Base-by-base conservation (phyloP, 306 rosid genomes). In the Glycyrrhiza uralensis region DNA sequence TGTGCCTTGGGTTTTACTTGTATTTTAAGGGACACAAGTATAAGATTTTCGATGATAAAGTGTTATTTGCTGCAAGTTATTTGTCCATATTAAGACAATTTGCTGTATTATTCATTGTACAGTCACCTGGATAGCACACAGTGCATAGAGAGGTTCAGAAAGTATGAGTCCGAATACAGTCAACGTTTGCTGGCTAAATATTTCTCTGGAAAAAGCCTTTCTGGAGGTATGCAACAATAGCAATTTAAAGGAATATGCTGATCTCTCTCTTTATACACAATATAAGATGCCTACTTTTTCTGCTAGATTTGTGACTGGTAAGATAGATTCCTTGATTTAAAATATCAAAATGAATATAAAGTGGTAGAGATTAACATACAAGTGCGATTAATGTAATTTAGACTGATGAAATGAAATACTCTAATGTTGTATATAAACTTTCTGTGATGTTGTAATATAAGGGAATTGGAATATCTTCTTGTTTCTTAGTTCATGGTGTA, bases 121-220 rank as follows among this genome's bases (percentile, higher is more conserved):
- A 84, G 88, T 77, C 79, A 84, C 54, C 68, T 84, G 79, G 85
- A 80, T 50, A 74, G 85, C 64, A 30, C 69, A 5, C 76, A 74
- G 29, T 80, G 51, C 76, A 64, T 73, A 57, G 83, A 74, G 62
- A 80, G 88, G 28, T 77, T 84, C 70, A 74, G 60, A 65, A 84
- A 74, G 49, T 74, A 80, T 74, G 81, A 77, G 26, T 55, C 69
- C n/a, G 88, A 80, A 35, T 84, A 80, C 51, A 33, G 72, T 22
- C 32, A 26, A 11, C 85, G 88, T 19, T 29, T 84, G 81, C 12
- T 80, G 26, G 69, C 69, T 26, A 84, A 84, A 67, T 84, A 80
- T 70, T 84, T 84, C 83, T 80, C 88, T 12, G 41, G 63, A n/a
- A 84, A 80, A 68, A 24, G 28, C 44, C 17, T 41, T 41, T 33